Percentiles rank a stretch among this genome's conserved stretches.
These are phyloP conservation scores for Trichoderma afroharzianum DNA, from an alignment of 2,329 filamentous ascomycete genomes.

Conservation along the genomic window DNA sequence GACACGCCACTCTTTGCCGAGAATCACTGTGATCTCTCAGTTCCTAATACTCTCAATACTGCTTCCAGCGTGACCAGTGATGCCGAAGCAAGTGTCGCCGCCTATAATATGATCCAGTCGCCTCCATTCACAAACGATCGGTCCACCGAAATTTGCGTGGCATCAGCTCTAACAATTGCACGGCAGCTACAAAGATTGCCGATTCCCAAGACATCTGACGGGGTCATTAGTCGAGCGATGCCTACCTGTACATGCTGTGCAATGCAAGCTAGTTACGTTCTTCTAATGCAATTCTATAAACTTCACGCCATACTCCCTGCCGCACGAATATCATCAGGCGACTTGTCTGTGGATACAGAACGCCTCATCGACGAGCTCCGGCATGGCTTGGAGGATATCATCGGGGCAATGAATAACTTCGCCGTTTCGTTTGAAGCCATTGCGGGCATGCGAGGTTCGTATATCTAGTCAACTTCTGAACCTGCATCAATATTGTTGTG, in stretches of 20 bases:
- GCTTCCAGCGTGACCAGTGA: background rate
- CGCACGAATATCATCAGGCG: background rate
- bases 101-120: background rate
- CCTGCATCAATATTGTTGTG: background rate
- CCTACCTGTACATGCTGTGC: background rate
- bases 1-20: background rate
- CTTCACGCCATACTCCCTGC: background rate
- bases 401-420: background rate
- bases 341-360: background rate
- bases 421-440: background rate
- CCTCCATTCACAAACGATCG: background rate
- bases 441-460: background rate
- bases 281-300: background rate
- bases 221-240: background rate
- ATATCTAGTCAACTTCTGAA: background rate
- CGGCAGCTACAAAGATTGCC: background rate
- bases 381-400: background rate
- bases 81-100: background rate
- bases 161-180: background rate
- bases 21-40: background rate
- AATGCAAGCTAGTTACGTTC: background rate
- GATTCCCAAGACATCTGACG: background rate
- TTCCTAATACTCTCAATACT: background rate
- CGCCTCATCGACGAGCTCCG: background rate
- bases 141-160: background rate